Evolutionary conservation across 495 filamentous ascomycete genomes (phyloP).

Genomic region (Talaromyces ruber): DNA sequence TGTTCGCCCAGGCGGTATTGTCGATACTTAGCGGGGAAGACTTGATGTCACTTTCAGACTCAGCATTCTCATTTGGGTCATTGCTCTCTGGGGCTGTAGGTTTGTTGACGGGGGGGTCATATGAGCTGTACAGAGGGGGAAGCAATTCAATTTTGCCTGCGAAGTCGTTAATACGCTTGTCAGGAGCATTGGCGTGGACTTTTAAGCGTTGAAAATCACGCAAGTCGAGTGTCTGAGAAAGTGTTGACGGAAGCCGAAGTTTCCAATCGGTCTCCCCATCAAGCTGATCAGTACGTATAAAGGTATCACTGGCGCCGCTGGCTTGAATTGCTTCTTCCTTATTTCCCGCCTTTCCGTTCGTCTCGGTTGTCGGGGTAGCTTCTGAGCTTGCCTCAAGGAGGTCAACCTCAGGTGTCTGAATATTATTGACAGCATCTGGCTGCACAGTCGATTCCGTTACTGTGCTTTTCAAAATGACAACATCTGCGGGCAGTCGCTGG

Average conservation of each 20-base stretch:
- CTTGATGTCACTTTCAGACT: conserved; percentile 18
- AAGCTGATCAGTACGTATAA: conserved; percentile 94
- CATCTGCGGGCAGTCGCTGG: conserved; percentile 87
- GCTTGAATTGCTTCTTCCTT: conserved; percentile 9
- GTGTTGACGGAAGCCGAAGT: conserved; percentile 71
- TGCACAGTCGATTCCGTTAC: conserved; percentile 31
- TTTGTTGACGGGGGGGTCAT: conserved; percentile 38
- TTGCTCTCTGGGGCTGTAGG: conserved; percentile 20
- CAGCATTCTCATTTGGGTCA: conserved; percentile 13
- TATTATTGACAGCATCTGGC: not conserved
- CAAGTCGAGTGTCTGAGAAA: conserved; percentile 66
- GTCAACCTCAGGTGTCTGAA: conserved; percentile 3
- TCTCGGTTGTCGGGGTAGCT: not conserved
- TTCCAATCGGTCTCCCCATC: conserved; percentile 99
- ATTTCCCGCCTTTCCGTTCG: conserved; percentile 1
- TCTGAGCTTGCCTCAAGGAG: conserved; percentile 2
- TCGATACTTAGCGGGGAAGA: conserved; percentile 81
- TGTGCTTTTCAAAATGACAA: conserved; percentile 79
- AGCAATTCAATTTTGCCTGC: conserved; percentile 67
- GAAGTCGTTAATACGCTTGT: conserved; percentile 90
- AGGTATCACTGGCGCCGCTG: conserved; percentile 67
- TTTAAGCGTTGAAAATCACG: conserved; percentile 63
- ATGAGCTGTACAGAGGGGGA: conserved; percentile 25
- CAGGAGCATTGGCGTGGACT: conserved; percentile 78
- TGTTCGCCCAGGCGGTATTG: conserved; percentile 98